Percentiles rank a stretch among this genome's conserved stretches.
These are phyloP conservation scores for Pholiota molesta DNA, from an alignment of 768 basidiomycete genomes.

Conservation along the genomic window DNA sequence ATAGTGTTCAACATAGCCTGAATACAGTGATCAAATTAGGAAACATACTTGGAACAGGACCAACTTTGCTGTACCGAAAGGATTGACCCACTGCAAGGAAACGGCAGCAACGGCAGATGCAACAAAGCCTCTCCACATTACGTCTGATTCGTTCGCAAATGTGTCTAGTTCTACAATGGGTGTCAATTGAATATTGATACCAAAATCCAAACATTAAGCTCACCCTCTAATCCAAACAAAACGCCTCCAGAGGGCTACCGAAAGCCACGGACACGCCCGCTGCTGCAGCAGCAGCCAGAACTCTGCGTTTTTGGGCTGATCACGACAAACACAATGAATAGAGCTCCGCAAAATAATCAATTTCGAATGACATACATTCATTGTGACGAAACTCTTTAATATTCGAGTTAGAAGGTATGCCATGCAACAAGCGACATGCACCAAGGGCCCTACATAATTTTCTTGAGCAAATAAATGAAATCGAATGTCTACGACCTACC, in stretches of 20 bases:
- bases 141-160: constrained; percentile 73
- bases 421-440: constrained; percentile 85
- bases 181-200: neutral
- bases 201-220: neutral
- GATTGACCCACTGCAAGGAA: constrained; percentile 82
- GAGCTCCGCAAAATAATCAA: neutral
- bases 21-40: neutral
- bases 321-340: neutral
- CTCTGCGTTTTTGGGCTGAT: constrained; percentile 78
- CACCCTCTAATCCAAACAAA: constrained; percentile 80
- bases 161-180: constrained; percentile 58
- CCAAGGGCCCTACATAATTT: constrained; percentile 65
- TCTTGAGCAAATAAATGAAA: constrained; percentile 1
- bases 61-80: constrained; percentile 83
- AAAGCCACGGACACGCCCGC: constrained; percentile 90
- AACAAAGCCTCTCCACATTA: constrained; percentile 88
- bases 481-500: constrained; percentile 40
- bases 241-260: constrained; percentile 88
- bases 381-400: constrained; percentile 76
- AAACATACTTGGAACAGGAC: constrained; percentile 71
- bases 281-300: constrained; percentile 81
- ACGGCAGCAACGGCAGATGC: constrained; percentile 87
- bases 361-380: constrained; percentile 54
- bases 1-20: neutral
- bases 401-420: constrained; percentile 68